Evolutionary conservation across 352 stramenopile species (phyloP).

Genomic region (Phytopythium litorale): DNA sequence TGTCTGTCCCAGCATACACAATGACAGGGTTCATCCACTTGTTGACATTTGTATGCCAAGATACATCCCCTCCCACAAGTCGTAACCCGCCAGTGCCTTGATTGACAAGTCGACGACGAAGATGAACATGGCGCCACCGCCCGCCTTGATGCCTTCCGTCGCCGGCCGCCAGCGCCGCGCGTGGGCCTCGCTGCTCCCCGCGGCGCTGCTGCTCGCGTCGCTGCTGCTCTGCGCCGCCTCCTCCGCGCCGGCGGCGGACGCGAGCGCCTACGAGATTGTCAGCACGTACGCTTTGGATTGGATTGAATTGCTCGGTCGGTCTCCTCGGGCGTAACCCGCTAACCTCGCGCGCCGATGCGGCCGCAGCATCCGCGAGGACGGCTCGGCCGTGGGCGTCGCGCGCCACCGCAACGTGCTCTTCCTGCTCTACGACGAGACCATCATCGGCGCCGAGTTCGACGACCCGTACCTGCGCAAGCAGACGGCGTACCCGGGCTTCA

Average conservation of each 20-base stretch:
- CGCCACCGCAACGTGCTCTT: constrained; percentile 47
- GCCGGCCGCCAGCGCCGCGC: not conserved
- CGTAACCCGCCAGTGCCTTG: too few relatives aligned
- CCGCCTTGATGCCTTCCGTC: too few relatives aligned
- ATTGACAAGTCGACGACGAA: too few relatives aligned
- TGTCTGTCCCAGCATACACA: too few relatives aligned
- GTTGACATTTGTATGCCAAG: too few relatives aligned
- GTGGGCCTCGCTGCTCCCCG: not conserved
- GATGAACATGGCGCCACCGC: too few relatives aligned
- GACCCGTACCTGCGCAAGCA: constrained; percentile 51
- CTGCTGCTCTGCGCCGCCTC: not conserved
- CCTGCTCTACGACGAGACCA: constrained; percentile 70
- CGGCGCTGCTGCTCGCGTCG: not conserved
- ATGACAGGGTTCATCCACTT: too few relatives aligned
- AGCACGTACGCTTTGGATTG: constrained; percentile 17
- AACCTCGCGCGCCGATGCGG: not conserved
- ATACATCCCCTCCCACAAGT: too few relatives aligned
- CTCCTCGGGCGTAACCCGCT: not conserved
- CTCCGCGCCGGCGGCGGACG: not conserved
- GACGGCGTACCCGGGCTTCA: constrained; percentile 72
- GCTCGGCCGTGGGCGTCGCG: constrained; percentile 57
- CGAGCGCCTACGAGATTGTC: constrained; percentile 13
- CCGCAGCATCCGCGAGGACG: constrained; percentile 29
- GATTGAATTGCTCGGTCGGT: too few relatives aligned
- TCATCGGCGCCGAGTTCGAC: constrained; percentile 79